Evolutionary conservation across 2,329 filamentous ascomycete species (phyloP), one percentile per base, ranked within the genome.

Genomic region (Paecilomyces niveus): DNA sequence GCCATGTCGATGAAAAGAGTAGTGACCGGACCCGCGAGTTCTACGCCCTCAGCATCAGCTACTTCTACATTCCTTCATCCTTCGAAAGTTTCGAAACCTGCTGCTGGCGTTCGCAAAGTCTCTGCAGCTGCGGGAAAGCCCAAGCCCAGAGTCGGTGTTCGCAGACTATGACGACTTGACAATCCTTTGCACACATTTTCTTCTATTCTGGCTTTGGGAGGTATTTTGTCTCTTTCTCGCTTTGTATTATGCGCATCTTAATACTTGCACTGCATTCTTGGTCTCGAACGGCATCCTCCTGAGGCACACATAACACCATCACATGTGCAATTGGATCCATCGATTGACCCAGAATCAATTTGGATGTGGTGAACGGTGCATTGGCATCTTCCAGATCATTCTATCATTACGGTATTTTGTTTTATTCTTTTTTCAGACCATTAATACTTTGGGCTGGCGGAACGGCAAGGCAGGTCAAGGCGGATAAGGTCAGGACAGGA

Each of bases 101-200:
- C 57, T 9, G 49, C 58, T 3, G 60, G 63, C 5, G 50, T 55
- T 1, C 66, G 69, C 55, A 74, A 68, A 53, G 65, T 65, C 10
- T 59, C 58, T 3, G 60, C 66, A 2, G 59, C 59, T 5, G 58
- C 58, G 2, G 61, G 62, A 24, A 73, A 72, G 54, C 32, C 62
- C 6, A 75, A 74, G 58, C 67, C 73, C 1, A 67, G 73, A 13
- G 67, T 71, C 54, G 73, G 73, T 0, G 63, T 75, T 29, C 70
- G 72, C 35, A 66, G 73, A 53, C 62, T 75, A 35, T 75, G 58
- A 67, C 13, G 13, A 15, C n/a, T 35, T 35, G 33, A n/a, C 10
- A 39, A 29, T 29, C 26, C 26, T 29, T 15, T 39, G 35, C 35
- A n/a, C n/a, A 13, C 35, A 6, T n/a, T 15, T 39, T 13, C 35